Conservation (phyloP, 2,329 filamentous ascomycete genomes). For the Fusarium nisikadoi region DNA sequence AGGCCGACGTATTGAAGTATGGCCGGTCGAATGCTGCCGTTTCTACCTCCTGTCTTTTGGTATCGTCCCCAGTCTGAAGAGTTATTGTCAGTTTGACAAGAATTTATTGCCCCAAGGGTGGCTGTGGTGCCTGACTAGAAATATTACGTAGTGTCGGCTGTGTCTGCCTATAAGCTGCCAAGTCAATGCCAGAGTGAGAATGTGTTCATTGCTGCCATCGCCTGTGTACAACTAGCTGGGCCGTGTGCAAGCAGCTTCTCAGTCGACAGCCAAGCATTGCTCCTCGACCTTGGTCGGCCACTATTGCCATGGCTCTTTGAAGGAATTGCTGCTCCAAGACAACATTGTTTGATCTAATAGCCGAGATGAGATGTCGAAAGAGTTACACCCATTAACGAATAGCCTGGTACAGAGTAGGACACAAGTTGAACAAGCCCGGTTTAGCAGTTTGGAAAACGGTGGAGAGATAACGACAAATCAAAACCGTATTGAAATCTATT, state of each 20-base stretch:
- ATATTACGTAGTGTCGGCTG: neutral
- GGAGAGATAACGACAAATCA: neutral
- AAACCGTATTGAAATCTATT: neutral
- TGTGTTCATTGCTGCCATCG: neutral
- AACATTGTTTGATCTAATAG: no score
- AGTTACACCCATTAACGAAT: neutral
- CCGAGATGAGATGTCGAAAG: neutral
- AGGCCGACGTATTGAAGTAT: neutral
- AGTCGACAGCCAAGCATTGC: neutral
- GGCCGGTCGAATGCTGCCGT: neutral
- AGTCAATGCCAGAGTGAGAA: neutral
- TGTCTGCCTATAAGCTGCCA: neutral
- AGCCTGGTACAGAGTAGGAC: neutral
- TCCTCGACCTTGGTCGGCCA: neutral
- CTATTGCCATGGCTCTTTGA: neutral
- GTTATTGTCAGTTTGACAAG: neutral
- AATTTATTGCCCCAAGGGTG: neutral
- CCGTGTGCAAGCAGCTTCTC: neutral
- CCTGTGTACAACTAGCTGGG: neutral
- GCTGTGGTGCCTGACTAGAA: neutral
- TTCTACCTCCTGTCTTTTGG: neutral
- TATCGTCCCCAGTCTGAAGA: neutral
- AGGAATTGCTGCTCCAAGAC: no score
- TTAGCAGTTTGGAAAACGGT: no score
- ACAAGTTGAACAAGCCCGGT: neutral